Evolutionary conservation across 192 early-diverging fungal species (phyloP), one percentile per base, ranked within the genome.

Genomic region (Podila horticola): DNA sequence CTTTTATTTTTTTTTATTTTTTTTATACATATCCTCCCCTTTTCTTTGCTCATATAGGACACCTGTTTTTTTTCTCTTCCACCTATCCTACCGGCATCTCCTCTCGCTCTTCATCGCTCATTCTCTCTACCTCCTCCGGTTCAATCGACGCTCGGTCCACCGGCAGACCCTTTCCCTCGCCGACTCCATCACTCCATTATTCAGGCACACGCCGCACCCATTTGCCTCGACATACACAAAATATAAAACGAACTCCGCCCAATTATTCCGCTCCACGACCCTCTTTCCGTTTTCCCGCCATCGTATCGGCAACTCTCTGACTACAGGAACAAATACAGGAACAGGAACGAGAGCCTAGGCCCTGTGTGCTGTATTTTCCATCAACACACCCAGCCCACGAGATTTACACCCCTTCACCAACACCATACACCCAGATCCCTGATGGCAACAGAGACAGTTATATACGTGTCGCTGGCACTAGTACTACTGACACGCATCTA

Each of bases 401-500:
- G 7, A 20, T 15, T 26, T 57, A 57, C 24, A 6, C 55, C 55
- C 3, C 22, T n/a, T 24, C 15, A 12, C 41, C 15, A 41, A 41
- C 11, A 6, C 55, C 7, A 57, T 10, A 26, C 22, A 26, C 26
- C 17, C 20, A 57, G 11, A 11, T 10, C 33, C 45, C 12, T n/a
- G 41, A 81, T 81, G 77, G 66, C 77, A 20, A 81, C 77, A 49
- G 77, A 81, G 22, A 69, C 77, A 20, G 77, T 81, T 57, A 69
- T 81, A 38, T 81, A 73, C 24, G 77, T 81, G 15, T 81, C 77
- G 8, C 51, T 81, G 36, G 77, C 77, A 13, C 28, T 81, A n/a
- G 77, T 81, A 10, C 71, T 81, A 6, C 51, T 81, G 29, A 81
- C 77, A 28, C 72, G 77, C 62, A 81, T 81, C 33, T 81, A 73